Base-by-base conservation (phyloP, 2,329 filamentous ascomycete species). In the Intubia oerlemansii region DNA sequence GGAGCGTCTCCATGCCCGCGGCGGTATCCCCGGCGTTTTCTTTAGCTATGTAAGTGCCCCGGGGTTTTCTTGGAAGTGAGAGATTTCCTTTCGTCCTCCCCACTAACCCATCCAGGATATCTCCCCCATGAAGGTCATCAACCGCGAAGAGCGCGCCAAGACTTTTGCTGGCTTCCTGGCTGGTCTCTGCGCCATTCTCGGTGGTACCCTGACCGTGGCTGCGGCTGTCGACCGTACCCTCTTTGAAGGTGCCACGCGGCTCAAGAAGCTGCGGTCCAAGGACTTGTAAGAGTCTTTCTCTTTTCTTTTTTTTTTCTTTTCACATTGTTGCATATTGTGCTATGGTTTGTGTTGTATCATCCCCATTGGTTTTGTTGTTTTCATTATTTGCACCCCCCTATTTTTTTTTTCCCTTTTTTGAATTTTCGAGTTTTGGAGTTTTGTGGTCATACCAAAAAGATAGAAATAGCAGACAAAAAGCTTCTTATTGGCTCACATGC, bases 111-210 rank as follows among this genome's bases (percentile, higher is more conserved):
- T 18, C 12, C 31, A 84, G 77, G 88, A 98, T 43, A 98, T 98
- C 49, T 95, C 85, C 3, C 88, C 88, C 5, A 98, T 98, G 88
- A 98, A 95, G 57, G 85, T 98, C 35, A 77, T 98, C 53, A 98
- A 98, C 58, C 76, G 84, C 31, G 90, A 98, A 56, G 75, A 79
- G 39, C 69, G 80, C 26, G 60, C 73, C 35, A 95, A 95, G 60
- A 77, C 76, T 5, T 90, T 98, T 49, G 70, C 80, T 1, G 79
- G 79, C 12, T 98, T 98, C 59, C 52, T 98, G 33, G 85, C 88
- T 1, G 88, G 88, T 27, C 68, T 98, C 13, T 98, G 88, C 49
- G 85, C 85, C 21, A 77, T 95, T 35, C 73, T 98, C 28, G 88
- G 88, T 36, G 88, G 88, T 40, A 98, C 88, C 1, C 54, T 98